phyloP scores from a whole-genome alignment of 805 yeast species.

The Ogataea pini region DNA sequence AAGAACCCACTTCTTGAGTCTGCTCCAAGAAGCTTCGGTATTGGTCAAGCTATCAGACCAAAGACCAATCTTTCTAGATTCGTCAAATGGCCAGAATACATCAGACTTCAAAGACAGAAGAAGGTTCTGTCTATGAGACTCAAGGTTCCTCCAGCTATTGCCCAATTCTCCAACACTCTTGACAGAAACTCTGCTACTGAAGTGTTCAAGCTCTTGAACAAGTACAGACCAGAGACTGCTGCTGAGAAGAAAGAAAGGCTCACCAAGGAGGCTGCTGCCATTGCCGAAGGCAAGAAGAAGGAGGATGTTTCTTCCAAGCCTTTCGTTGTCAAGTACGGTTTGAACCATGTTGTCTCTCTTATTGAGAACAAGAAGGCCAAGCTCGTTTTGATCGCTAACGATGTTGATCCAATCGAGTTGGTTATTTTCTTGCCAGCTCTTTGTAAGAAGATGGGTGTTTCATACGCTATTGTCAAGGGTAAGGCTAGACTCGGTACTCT shows the following conservation, averaged over 20 bases:
- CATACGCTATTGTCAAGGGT: conserved; percentile 98
- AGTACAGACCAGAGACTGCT: conserved; percentile 97
- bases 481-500: conserved; percentile 98
- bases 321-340: conserved; percentile 95
- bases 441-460: conserved; percentile 99
- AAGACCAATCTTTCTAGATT: conserved; percentile 94
- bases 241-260: conserved; percentile 99
- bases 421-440: conserved; percentile 97
- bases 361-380: conserved; percentile 98
- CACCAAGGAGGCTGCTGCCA: conserved; percentile 98
- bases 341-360: conserved; percentile 97
- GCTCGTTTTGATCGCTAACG: conserved; percentile 96
- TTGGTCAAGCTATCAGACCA: conserved; percentile 95
- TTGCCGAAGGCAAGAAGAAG: conserved; percentile 96
- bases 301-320: conserved; percentile 98
- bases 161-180: conserved; percentile 93
- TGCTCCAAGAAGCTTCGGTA: conserved; percentile 91
- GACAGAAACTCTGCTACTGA: conserved; percentile 99
- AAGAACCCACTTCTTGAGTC: conserved; percentile 89
- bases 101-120: conserved; percentile 98
- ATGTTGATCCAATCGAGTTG: conserved; percentile 98
- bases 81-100: conserved; percentile 99
- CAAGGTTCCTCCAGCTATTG: conserved; percentile 98
- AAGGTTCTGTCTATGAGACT: conserved; percentile 93
- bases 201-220: conserved; percentile 95